Evolutionary conservation across 2,329 filamentous ascomycete genomes (phyloP).

Genomic region (Trichoderma guizhouense): DNA sequence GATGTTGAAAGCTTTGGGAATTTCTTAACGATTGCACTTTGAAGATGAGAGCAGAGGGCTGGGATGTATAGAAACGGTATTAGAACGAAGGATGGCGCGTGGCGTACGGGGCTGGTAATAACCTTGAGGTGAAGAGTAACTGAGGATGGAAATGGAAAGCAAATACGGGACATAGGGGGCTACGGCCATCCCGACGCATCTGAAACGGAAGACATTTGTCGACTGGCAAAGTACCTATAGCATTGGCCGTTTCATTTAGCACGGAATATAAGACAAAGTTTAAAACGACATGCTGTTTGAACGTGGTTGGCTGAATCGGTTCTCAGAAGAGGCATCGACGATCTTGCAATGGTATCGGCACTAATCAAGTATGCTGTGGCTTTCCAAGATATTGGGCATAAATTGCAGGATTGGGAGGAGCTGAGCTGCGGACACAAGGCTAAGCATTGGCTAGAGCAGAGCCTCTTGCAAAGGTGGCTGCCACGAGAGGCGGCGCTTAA

Average conservation of each 20-base stretch:
- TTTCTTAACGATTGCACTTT: conserved; percentile 2
- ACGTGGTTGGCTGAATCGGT: neutral
- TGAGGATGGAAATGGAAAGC: conserved; percentile 7
- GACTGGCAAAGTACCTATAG: conserved; percentile 1
- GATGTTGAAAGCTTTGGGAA: neutral
- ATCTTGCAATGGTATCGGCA: neutral
- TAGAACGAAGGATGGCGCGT: conserved; percentile 14
- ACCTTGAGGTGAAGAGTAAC: conserved; percentile 2
- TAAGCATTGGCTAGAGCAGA: neutral
- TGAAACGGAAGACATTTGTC: neutral
- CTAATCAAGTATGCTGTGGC: neutral
- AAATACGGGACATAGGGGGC: neutral
- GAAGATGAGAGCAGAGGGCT: neutral
- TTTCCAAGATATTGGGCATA: neutral
- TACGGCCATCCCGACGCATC: neutral
- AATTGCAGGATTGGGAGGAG: neutral
- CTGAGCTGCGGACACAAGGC: neutral
- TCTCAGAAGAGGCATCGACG: neutral
- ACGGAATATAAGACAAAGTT: conserved; percentile 11
- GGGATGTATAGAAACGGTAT: conserved; percentile 6
- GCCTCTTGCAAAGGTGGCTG: conserved; percentile 1
- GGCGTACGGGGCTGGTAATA: conserved; percentile 16
- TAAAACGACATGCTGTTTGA: neutral
- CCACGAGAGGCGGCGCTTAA: conserved; percentile 2
- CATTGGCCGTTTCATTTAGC: neutral